Conservation (phyloP, 1,284 basidiomycete species). For the Irpex lacteus region DNA sequence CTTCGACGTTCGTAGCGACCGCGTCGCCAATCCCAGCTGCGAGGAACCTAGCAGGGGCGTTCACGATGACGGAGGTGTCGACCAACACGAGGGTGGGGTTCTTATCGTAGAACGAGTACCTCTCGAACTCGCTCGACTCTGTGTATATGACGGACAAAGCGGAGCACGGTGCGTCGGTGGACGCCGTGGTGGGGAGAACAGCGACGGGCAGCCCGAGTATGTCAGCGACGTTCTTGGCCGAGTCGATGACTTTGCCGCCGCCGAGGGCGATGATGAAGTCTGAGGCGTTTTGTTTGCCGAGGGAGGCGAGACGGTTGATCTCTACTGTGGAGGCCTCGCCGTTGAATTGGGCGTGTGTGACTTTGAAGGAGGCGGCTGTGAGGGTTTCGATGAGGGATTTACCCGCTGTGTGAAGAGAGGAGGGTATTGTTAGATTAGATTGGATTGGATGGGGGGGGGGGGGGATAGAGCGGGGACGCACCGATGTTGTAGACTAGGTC, state of each 20-base stretch:
- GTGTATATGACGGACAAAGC: conserved; percentile 34
- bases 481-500: conserved; percentile 31
- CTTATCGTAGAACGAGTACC: conserved; percentile 32
- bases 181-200: conserved; percentile 33
- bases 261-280: conserved; percentile 34
- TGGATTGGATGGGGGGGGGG: neutral
- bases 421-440: neutral
- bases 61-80: conserved; percentile 32
- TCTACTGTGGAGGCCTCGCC: conserved; percentile 32
- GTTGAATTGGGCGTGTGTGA: conserved; percentile 26
- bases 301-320: conserved; percentile 23
- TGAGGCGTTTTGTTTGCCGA: conserved; percentile 20
- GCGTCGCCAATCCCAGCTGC: conserved; percentile 35
- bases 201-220: conserved; percentile 27
- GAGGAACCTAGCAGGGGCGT: conserved; percentile 32
- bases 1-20: conserved; percentile 35
- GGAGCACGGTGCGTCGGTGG: conserved; percentile 35
- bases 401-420: conserved; percentile 28
- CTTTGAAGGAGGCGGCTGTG: conserved; percentile 24
- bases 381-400: conserved; percentile 27
- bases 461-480: conserved; percentile 15
- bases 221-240: conserved; percentile 31
- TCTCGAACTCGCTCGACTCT: conserved; percentile 31
- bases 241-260: conserved; percentile 34
- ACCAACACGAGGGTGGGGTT: conserved; percentile 33